Conservation (phyloP, 2,329 filamentous ascomycete genomes). For the Aspergillus unguis region DNA sequence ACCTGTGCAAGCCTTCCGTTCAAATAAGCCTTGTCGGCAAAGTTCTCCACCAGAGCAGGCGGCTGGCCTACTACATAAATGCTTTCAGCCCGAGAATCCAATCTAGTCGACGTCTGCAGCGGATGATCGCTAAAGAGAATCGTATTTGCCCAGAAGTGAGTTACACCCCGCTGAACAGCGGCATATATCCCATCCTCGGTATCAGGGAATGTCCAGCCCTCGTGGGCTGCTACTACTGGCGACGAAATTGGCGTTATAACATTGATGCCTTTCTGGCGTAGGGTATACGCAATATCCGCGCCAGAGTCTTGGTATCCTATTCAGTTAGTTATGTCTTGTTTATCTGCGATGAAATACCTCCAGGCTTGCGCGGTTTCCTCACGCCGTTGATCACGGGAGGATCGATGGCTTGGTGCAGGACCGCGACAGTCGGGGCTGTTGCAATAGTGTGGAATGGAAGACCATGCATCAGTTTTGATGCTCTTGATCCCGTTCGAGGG, state of each 20-base stretch:
- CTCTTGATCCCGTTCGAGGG: neutral
- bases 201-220: slow-evolving; percentile 46
- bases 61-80: slow-evolving; percentile 48
- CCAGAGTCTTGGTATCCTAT: slow-evolving; percentile 50
- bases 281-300: slow-evolving; percentile 47
- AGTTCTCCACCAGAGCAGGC: slow-evolving; percentile 47
- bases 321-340: neutral
- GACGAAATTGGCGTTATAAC: slow-evolving; percentile 31
- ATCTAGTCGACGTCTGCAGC: slow-evolving; percentile 40
- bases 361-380: slow-evolving; percentile 50
- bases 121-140: slow-evolving; percentile 50
- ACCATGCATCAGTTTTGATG: neutral
- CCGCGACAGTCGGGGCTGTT: slow-evolving; percentile 34
- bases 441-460: neutral
- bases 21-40: slow-evolving; percentile 51
- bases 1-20: slow-evolving; percentile 42
- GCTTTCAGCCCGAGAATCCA: slow-evolving; percentile 29
- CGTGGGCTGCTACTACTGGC: slow-evolving; percentile 30
- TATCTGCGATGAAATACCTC: slow-evolving; percentile 28
- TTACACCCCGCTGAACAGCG: slow-evolving; percentile 42
- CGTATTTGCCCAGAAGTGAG: slow-evolving; percentile 52
- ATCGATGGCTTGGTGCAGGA: slow-evolving; percentile 48
- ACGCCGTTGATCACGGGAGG: slow-evolving; percentile 49
- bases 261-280: slow-evolving; percentile 30
- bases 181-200: slow-evolving; percentile 42